Evolutionary conservation across 2,329 filamentous ascomycete species (phyloP).

Genomic region (Fusarium sp.): DNA sequence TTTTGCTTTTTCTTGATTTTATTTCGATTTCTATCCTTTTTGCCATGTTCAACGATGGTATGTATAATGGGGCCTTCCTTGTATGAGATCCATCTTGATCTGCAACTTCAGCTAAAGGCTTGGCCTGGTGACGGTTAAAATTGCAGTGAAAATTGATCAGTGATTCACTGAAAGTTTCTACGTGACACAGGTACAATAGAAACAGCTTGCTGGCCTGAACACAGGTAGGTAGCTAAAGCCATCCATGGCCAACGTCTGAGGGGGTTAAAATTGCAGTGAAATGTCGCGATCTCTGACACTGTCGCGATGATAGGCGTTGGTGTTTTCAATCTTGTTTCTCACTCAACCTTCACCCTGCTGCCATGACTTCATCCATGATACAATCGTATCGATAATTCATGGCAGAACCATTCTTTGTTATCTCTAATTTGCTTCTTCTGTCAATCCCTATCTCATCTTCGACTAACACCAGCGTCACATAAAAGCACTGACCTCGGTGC

Average conservation of each 20-base stretch:
- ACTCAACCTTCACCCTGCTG: too few relatives aligned
- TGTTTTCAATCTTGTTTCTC: too few relatives aligned
- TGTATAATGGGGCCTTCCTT: too few relatives aligned
- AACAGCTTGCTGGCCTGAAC: too few relatives aligned
- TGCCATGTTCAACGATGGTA: neutral
- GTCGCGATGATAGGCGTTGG: too few relatives aligned
- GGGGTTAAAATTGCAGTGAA: too few relatives aligned
- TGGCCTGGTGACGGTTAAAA: neutral
- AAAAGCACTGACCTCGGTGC: slow-evolving; percentile 17
- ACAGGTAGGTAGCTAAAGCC: too few relatives aligned
- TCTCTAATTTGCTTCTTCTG: slow-evolving; percentile 18
- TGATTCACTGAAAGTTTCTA: neutral
- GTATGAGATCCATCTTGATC: neutral
- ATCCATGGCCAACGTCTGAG: too few relatives aligned
- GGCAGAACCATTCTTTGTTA: neutral
- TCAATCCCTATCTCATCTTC: neutral
- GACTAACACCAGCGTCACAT: neutral
- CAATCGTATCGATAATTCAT: neutral
- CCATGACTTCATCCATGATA: slow-evolving; percentile 26
- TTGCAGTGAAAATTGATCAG: neutral
- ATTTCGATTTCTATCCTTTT: neutral
- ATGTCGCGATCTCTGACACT: too few relatives aligned
- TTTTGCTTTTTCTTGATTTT: neutral
- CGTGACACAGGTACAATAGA: neutral
- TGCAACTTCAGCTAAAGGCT: neutral